Percentiles rank a stretch among this genome's conserved stretches.
Conservation (phyloP, 257 asterid species). For the Capsicum pubescens region DNA sequence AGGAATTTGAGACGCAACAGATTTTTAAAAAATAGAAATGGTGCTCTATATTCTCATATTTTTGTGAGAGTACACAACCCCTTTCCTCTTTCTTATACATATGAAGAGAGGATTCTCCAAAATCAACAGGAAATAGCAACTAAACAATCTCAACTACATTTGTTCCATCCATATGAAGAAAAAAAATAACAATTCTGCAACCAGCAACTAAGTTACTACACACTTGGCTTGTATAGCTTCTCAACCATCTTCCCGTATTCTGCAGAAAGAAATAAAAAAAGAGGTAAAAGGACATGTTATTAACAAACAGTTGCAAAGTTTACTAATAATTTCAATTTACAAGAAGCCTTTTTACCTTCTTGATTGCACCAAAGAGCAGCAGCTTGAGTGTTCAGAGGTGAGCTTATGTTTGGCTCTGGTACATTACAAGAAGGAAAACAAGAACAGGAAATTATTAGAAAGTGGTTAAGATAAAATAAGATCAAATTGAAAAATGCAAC, state of each 20-base stretch:
- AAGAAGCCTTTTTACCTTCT: constrained; percentile 54
- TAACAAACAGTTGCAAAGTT: neutral
- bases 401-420: constrained; percentile 85
- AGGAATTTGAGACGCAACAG: neutral
- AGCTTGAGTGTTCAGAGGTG: constrained; percentile 90
- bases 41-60: constrained; percentile 9
- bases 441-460: neutral
- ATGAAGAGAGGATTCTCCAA: constrained; percentile 20
- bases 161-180: constrained; percentile 18
- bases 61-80: neutral
- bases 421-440: constrained; percentile 18
- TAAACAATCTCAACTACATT: neutral
- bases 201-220: constrained; percentile 10
- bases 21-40: neutral
- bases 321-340: neutral
- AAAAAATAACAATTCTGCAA: constrained; percentile 9
- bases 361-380: constrained; percentile 90
- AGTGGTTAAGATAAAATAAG: neutral
- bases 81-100: neutral
- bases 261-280: constrained; percentile 20
- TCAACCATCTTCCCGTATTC: constrained; percentile 54
- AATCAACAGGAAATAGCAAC: neutral
- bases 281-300: neutral
- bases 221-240: constrained; percentile 50
- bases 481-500: neutral